Conservation (phyloP, 106 monocot genomes). For the Amphibolis antarctica region DNA sequence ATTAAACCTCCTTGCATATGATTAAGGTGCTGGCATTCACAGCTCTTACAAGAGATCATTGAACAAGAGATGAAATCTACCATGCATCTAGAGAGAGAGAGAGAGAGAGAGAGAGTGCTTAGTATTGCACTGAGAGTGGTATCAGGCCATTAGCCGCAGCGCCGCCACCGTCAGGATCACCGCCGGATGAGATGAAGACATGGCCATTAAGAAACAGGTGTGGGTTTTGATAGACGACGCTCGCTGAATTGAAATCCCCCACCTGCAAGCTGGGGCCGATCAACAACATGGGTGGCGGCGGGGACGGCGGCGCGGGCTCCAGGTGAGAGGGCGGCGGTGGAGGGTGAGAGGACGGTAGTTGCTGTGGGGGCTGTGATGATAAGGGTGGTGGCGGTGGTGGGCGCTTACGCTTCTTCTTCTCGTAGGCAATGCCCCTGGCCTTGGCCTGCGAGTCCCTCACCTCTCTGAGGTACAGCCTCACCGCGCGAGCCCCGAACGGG, state of each 20-base stretch:
- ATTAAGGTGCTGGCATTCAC: too few species aligned
- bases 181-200: background rate
- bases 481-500: constrained; percentile 45
- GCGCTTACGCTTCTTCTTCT: constrained; percentile 48
- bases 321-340: background rate
- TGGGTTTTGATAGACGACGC: too few species aligned
- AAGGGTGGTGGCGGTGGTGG: background rate
- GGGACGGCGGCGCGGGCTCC: too few species aligned
- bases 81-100: too few species aligned
- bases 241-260: background rate
- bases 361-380: background rate
- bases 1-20: too few species aligned
- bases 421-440: constrained; percentile 49
- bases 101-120: background rate
- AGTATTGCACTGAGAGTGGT: background rate
- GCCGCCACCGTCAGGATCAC: background rate
- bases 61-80: too few species aligned
- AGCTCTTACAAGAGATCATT: too few species aligned
- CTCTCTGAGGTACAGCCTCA: constrained; percentile 39
- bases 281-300: too few species aligned
- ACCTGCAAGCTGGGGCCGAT: too few species aligned
- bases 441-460: constrained; percentile 42
- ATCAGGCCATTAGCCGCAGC: background rate
- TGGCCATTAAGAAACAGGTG: background rate
- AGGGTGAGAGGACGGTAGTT: too few species aligned